phyloP scores from a whole-genome alignment of 805 yeast species.

The Pichia exigua region DNA sequence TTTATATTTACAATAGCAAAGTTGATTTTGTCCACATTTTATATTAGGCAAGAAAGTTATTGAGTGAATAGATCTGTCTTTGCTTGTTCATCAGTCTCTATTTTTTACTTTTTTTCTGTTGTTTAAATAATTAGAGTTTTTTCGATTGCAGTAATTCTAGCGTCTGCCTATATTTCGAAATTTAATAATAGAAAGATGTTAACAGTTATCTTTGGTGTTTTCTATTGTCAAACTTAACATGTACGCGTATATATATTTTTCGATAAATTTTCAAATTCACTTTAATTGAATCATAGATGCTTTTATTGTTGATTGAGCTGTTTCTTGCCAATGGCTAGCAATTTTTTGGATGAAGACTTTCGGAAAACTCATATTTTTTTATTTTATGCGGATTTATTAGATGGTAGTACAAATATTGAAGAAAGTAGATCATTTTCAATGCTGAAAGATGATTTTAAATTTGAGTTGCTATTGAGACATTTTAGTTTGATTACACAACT shows the following conservation, averaged over 20 bases:
- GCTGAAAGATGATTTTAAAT: slow-evolving; percentile 14
- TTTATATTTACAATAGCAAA: slow-evolving; percentile 35
- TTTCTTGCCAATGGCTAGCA: not conserved
- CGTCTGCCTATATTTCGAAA: no score
- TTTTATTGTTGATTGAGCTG: no score
- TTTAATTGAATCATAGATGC: no score
- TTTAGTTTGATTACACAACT: slow-evolving; percentile 31
- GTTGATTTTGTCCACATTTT: not conserved
- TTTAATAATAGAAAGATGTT: no score
- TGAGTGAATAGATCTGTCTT: not conserved
- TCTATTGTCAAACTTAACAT: no score
- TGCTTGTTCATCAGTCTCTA: no score
- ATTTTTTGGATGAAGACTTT: not conserved
- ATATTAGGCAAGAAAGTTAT: not conserved
- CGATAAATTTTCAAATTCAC: no score
- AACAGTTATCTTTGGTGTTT: no score
- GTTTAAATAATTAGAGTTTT: no score
- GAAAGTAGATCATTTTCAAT: not conserved
- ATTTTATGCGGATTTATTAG: slow-evolving; percentile 3
- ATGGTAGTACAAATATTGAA: not conserved
- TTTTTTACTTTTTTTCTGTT: no score
- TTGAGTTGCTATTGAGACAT: slow-evolving; percentile 12
- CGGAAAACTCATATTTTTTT: not conserved
- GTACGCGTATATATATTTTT: no score
- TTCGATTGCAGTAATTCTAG: no score